Evolutionary conservation across 768 basidiomycete genomes (phyloP).

Genomic region (Podaxis mareebaensis): DNA sequence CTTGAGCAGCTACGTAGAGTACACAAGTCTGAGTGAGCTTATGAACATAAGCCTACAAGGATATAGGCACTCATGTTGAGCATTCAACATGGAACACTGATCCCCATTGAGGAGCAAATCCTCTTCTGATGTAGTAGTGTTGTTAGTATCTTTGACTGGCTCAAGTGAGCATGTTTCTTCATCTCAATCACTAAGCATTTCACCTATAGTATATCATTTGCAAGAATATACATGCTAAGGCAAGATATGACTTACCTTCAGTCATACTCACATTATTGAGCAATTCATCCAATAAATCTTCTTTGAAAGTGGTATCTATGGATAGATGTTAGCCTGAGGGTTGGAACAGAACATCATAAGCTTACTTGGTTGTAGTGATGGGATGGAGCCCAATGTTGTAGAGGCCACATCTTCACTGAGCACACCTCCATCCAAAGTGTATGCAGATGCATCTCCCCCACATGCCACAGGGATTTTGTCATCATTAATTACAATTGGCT

Average conservation of each 20-base stretch:
- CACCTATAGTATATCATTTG: background rate
- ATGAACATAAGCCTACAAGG: background rate
- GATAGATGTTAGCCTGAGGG: too few species aligned
- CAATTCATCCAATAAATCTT: background rate
- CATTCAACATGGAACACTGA: background rate
- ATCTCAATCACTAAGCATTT: background rate
- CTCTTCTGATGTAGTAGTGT: background rate
- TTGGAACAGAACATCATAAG: too few species aligned
- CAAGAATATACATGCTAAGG: background rate
- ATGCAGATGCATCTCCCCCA: background rate
- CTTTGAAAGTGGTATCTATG: background rate
- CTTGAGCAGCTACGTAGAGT: background rate
- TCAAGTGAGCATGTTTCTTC: background rate
- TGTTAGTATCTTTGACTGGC: background rate
- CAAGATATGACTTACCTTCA: background rate
- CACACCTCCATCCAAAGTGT: background rate
- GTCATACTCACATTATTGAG: background rate
- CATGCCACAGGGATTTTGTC: background rate
- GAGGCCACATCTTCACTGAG: background rate
- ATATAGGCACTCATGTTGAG: background rate
- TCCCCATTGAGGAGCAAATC: background rate
- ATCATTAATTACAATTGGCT: background rate
- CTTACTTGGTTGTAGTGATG: background rate
- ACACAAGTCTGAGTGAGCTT: too few species aligned
- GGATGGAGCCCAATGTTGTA: background rate